A percentile compares a stretch with the other conserved stretches of the same genome.
These are phyloP conservation scores for Pulveroboletus sp. DNA, from an alignment of 768 basidiomycete species.

Conservation along the genomic window DNA sequence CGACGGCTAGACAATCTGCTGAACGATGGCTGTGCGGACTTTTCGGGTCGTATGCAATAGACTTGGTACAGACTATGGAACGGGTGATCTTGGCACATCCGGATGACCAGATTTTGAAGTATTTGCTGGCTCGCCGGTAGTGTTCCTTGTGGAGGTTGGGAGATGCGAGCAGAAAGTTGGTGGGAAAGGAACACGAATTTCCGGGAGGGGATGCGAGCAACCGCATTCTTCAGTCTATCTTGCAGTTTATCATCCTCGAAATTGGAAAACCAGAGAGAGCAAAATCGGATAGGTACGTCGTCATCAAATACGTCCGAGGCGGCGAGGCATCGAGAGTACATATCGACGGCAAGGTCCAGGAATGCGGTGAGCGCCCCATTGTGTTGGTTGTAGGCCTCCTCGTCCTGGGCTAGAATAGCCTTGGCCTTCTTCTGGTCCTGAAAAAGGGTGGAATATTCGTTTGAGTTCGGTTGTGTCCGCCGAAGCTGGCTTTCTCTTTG, in stretches of 20 bases:
- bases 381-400: constrained; percentile 39
- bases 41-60: constrained; percentile 58
- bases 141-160: constrained; percentile 35
- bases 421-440: constrained; percentile 42
- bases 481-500: constrained; percentile 39
- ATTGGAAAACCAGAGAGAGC: constrained; percentile 90
- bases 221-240: constrained; percentile 39
- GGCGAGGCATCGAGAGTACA: constrained; percentile 78
- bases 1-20: constrained; percentile 44
- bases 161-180: constrained; percentile 89
- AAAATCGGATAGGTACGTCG: constrained; percentile 73
- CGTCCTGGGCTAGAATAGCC: constrained; percentile 52
- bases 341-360: constrained; percentile 70
- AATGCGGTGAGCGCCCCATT: constrained; percentile 51
- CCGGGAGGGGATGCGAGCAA: constrained; percentile 67
- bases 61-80: constrained; percentile 93
- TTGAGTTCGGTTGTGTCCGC: constrained; percentile 18
- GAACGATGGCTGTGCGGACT: constrained; percentile 16
- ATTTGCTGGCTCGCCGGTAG: constrained; percentile 46
- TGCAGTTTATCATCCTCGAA: constrained; percentile 57
- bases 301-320: constrained; percentile 71
- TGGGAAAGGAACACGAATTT: constrained; percentile 93
- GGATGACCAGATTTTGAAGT: constrained; percentile 60
- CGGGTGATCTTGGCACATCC: constrained; percentile 87
- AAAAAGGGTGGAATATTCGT: constrained; percentile 29